phyloP scores from a whole-genome alignment of 2,329 filamentous ascomycete species.

The Arthrobotrys sphaeroides region DNA sequence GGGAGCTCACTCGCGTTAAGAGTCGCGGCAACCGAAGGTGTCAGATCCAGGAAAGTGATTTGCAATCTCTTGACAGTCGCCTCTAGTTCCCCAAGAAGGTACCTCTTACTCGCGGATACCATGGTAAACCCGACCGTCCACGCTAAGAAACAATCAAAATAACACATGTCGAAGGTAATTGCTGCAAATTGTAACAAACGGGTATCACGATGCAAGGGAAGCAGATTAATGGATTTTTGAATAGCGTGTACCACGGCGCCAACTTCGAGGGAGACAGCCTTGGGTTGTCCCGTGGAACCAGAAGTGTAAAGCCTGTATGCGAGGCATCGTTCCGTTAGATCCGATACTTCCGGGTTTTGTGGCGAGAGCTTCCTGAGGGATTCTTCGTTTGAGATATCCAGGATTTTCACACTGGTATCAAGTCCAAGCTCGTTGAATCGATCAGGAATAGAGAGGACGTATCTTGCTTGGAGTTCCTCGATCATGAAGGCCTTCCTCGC shows the following conservation, averaged over 20 bases:
- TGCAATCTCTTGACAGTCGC: slow-evolving; percentile 60
- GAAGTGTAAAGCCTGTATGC: slow-evolving; percentile 64
- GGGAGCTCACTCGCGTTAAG: slow-evolving; percentile 60
- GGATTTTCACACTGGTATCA: slow-evolving; percentile 3
- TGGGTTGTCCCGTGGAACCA: slow-evolving; percentile 63
- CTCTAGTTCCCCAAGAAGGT: slow-evolving; percentile 61
- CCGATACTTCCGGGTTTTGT: slow-evolving; percentile 58
- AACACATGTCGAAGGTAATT: slow-evolving; percentile 62
- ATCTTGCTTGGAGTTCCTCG: slow-evolving; percentile 55
- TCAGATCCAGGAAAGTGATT: slow-evolving; percentile 62
- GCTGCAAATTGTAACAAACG: slow-evolving; percentile 63
- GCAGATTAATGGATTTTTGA: slow-evolving; percentile 60
- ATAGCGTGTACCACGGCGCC: slow-evolving; percentile 62
- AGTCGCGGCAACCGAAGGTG: slow-evolving; percentile 62
- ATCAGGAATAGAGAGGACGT: slow-evolving; percentile 43
- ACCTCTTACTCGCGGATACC: slow-evolving; percentile 61
- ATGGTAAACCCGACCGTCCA: slow-evolving; percentile 63
- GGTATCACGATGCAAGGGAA: slow-evolving; percentile 62
- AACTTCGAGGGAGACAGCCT: slow-evolving; percentile 63
- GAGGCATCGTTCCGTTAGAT: slow-evolving; percentile 58
- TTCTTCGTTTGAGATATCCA: slow-evolving; percentile 52
- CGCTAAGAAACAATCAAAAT: slow-evolving; percentile 64
- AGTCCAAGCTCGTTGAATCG: slow-evolving; percentile 42
- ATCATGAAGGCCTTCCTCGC: slow-evolving; percentile 58
- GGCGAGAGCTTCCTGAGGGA: slow-evolving; percentile 31